Evolutionary conservation across 441 rosid genomes (phyloP).

Genomic region (Francoa sonchifolia): DNA sequence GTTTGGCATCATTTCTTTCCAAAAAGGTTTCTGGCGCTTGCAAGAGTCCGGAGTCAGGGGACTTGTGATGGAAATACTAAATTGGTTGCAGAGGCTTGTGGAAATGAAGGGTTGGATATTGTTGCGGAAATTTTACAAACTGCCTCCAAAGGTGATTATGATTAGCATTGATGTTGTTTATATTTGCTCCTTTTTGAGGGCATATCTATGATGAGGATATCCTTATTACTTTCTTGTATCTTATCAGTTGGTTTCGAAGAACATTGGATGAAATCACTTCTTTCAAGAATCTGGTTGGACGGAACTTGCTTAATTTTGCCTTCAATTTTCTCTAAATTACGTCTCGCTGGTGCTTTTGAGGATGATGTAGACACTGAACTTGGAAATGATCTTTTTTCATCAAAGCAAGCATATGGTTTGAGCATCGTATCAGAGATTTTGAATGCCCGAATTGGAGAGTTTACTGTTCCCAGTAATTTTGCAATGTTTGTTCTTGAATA

Average conservation of each 20-base stretch:
- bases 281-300: conserved; percentile 55
- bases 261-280: conserved; percentile 63
- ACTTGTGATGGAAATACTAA: conserved; percentile 42
- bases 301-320: conserved; percentile 36
- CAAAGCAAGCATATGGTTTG: conserved; percentile 49
- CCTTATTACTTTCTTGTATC: background rate
- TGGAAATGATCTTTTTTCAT: conserved; percentile 20
- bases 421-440: conserved; percentile 48
- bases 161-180: background rate
- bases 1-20: conserved; percentile 53
- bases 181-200: background rate
- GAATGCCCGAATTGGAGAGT: conserved; percentile 33
- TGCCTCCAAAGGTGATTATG: conserved; percentile 30
- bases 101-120: conserved; percentile 30
- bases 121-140: conserved; percentile 40
- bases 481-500: conserved; percentile 27
- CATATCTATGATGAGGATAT: background rate
- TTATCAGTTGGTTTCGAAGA: conserved; percentile 55
- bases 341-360: conserved; percentile 8
- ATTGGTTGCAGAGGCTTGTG: conserved; percentile 29
- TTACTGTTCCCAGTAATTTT: conserved; percentile 26
- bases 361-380: conserved; percentile 9
- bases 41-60: conserved; percentile 28
- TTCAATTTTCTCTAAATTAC: conserved; percentile 27
- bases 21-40: conserved; percentile 28